Base-by-base conservation (phyloP, 768 basidiomycete species). In the Amanita inopinata region DNA sequence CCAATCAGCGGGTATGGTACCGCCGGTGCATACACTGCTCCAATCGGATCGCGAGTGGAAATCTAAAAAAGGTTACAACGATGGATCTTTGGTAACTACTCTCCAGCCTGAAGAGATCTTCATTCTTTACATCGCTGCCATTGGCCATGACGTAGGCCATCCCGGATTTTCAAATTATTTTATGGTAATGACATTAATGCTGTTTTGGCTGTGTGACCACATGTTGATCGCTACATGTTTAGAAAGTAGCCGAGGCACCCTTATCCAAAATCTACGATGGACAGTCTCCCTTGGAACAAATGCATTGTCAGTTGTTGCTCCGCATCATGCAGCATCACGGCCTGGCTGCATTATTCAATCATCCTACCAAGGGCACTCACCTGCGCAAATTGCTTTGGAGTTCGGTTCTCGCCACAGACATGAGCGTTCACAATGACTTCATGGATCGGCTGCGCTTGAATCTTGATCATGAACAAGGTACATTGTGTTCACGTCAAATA, bases 101-200 rank as follows among this genome's bases (percentile, higher is more conserved):
- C 66, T 85, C 10, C 67, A 62, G 1, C 75, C 78, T 15, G 70
- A 75, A 41, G 93, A 97, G 54, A 62, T 97, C 10, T 83, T 98
- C 53, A 76, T 85, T 1, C 61, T 97, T 10, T 84, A 83, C 53
- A 69, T 99, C 42, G 91, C 89, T 1, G 93, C 93, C 31, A 90
- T 99, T 52, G 96, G 96, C 0, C 96, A 99, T 56, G 96, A 99
- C 59, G 92, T 90, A 12, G 94, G 90, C 0, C 96, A 99, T 62
- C 96, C 96, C 0, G 96, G 96, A 0, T 75, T 98, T 45, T 85
- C 83, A 18, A 98, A 98, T 57, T 65, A 76, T 10, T 98, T 97
- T 63, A 87, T 98, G 86, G 92, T 89, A 53, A 59, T 78, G 72
- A 37, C 8, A 20, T 31, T 43, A 35, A 18, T 40, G 8, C 33